Evolutionary conservation across 2,329 filamentous ascomycete genomes (phyloP).

Genomic region (Xenosphaeropsis pyriputrescens): DNA sequence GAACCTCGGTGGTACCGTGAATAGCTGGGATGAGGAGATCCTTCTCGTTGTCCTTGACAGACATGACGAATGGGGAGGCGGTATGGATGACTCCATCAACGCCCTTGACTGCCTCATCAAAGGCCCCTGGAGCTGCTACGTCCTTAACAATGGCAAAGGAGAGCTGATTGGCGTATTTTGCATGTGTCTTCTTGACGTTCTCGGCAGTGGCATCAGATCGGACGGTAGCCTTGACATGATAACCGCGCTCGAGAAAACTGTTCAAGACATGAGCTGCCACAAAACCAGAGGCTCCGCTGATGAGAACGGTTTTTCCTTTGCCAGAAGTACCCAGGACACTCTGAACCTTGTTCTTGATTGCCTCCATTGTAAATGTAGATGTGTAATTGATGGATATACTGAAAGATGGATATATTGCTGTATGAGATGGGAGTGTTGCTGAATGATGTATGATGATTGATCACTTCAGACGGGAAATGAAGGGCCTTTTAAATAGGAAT

Average conservation of each 20-base stretch:
- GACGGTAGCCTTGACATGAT: conserved; percentile 26
- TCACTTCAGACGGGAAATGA: too few species aligned
- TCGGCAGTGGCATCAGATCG: conserved; percentile 28
- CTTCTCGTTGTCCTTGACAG: conserved; percentile 16
- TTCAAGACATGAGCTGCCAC: conserved; percentile 35
- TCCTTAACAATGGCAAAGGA: conserved; percentile 46
- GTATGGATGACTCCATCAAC: conserved; percentile 62
- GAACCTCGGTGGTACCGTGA: conserved; percentile 30
- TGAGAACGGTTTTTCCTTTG: conserved; percentile 5
- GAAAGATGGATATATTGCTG: too few species aligned
- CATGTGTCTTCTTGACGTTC: conserved; percentile 23
- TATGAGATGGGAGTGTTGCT: too few species aligned
- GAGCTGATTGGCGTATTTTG: conserved; percentile 18
- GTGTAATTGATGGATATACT: not conserved
- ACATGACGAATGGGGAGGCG: conserved; percentile 34
- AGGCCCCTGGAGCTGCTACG: conserved; percentile 53
- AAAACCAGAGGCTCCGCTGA: conserved; percentile 28
- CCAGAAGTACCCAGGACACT: not conserved
- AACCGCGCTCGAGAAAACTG: conserved; percentile 21
- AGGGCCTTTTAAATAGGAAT: too few species aligned
- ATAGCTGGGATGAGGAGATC: conserved; percentile 37
- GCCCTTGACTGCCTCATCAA: conserved; percentile 38
- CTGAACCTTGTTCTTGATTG: not conserved
- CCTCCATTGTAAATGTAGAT: not conserved
- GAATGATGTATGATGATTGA: too few species aligned